phyloP scores from a whole-genome alignment of 306 rosid genomes.

The Pyrus communis region DNA sequence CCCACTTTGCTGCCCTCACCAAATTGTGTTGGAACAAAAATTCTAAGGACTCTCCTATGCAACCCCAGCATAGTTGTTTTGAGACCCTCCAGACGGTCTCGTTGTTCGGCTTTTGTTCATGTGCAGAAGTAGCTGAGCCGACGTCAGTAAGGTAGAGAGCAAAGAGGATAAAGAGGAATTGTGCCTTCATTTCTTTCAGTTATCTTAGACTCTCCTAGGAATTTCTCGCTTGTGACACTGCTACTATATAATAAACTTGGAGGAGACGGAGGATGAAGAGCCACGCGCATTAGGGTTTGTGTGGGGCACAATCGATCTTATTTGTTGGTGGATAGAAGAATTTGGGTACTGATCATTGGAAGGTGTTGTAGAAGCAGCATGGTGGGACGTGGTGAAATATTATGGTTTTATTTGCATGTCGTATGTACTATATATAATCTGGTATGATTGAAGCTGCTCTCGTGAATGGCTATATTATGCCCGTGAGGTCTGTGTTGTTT shows the following conservation, averaged over 20 bases:
- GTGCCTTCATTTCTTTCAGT: conserved; percentile 32
- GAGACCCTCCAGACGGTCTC: conserved; percentile 56
- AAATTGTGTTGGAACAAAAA: conserved; percentile 64
- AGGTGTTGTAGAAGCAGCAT: no score
- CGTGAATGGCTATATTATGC: conserved; percentile 10
- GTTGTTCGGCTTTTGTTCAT: conserved; percentile 33
- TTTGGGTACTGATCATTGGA: no score
- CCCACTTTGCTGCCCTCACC: conserved; percentile 64
- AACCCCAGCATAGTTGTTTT: conserved; percentile 76
- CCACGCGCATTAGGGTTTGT: neutral
- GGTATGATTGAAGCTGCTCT: neutral
- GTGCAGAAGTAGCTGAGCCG: conserved; percentile 4
- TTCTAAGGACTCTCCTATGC: conserved; percentile 63
- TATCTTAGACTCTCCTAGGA: neutral
- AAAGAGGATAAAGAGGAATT: conserved; percentile 14
- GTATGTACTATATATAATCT: neutral
- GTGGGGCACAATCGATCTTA: neutral
- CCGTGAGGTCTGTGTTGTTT: conserved; percentile 19
- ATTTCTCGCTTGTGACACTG: neutral
- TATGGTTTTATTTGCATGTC: neutral
- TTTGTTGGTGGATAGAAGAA: neutral
- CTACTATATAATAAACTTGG: neutral
- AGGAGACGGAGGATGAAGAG: neutral
- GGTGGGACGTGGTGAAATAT: neutral
- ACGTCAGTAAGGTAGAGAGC: conserved; percentile 8